A percentile compares a stretch with the other conserved stretches of the same genome.
Conservation (phyloP, 176 grass and related monocot species). For the Juncus effusus region DNA sequence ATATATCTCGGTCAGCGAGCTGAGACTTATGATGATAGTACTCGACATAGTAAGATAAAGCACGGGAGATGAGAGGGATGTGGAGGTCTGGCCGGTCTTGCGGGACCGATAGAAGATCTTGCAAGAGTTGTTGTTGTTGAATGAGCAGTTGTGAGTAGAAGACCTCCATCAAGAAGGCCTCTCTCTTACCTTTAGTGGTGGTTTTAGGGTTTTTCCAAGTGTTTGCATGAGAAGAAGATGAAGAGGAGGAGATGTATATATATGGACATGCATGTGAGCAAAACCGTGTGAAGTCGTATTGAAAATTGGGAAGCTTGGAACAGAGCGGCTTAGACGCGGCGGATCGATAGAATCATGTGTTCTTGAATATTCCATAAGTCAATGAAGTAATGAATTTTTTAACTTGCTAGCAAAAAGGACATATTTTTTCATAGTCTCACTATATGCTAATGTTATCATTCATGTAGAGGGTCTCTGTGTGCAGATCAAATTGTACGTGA, state of each 20-base stretch:
- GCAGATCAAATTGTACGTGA: too few relatives aligned
- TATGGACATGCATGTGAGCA: background rate
- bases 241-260: background rate
- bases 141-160: slow-evolving; percentile 13
- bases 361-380: background rate
- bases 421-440: background rate
- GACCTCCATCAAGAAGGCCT: slow-evolving; percentile 9
- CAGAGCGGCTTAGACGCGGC: slow-evolving; percentile 5
- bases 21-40: slow-evolving; percentile 22
- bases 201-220: background rate
- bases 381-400: background rate
- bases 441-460: too few relatives aligned
- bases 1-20: slow-evolving; percentile 24
- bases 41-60: background rate
- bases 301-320: slow-evolving; percentile 19
- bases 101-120: slow-evolving; percentile 1
- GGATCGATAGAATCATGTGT: background rate
- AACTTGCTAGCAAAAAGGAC: background rate
- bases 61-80: slow-evolving; percentile 14
- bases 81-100: slow-evolving; percentile 28
- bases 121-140: slow-evolving; percentile 15
- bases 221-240: background rate
- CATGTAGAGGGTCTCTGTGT: too few relatives aligned
- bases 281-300: slow-evolving; percentile 1
- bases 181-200: background rate